phyloP scores from a whole-genome alignment of 2,329 filamentous ascomycete genomes.

The Aspergillus amoenus region DNA sequence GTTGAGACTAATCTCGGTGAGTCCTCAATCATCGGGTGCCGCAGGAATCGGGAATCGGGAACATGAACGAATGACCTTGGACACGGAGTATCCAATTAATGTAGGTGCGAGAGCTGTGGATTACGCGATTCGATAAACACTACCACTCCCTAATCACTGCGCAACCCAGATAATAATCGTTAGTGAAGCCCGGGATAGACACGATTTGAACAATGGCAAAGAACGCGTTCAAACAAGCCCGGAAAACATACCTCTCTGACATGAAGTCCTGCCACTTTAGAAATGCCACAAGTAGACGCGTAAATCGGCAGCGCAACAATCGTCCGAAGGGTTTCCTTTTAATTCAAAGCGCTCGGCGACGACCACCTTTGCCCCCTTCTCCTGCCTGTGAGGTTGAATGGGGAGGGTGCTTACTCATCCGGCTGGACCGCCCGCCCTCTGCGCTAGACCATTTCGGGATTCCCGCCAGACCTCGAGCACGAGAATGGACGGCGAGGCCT shows the following conservation, averaged over 20 bases:
- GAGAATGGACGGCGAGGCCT: constrained; percentile 19
- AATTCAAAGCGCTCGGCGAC: constrained; percentile 31
- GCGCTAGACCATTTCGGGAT: constrained; percentile 33
- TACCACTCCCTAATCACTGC: constrained; percentile 3
- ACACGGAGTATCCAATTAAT: constrained; percentile 12
- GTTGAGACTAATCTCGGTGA: constrained; percentile 29
- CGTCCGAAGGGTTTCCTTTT: constrained; percentile 23
- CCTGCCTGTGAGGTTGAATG: constrained; percentile 36
- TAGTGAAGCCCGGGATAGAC: constrained; percentile 19
- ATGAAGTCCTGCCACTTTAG: constrained; percentile 6
- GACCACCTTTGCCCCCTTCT: constrained; percentile 32
- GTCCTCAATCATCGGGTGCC: constrained; percentile 29
- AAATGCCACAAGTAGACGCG: constrained; percentile 23
- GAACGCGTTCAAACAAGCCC: constrained; percentile 27
- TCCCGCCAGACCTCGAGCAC: constrained; percentile 27
- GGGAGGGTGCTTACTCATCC: constrained; percentile 35
- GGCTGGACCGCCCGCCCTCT: constrained; percentile 11
- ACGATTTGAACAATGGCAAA: constrained; percentile 19
- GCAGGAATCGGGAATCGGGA: constrained; percentile 27
- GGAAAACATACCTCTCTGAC: constrained; percentile 15
- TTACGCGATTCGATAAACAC: not conserved
- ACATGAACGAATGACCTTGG: constrained; percentile 17
- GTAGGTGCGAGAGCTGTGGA: not conserved
- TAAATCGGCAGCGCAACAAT: constrained; percentile 23
- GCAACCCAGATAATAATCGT: constrained; percentile 16